These are phyloP conservation scores for Coemansia furcata DNA, from an alignment of 192 early-diverging fungal genomes.

Conservation along the genomic window DNA sequence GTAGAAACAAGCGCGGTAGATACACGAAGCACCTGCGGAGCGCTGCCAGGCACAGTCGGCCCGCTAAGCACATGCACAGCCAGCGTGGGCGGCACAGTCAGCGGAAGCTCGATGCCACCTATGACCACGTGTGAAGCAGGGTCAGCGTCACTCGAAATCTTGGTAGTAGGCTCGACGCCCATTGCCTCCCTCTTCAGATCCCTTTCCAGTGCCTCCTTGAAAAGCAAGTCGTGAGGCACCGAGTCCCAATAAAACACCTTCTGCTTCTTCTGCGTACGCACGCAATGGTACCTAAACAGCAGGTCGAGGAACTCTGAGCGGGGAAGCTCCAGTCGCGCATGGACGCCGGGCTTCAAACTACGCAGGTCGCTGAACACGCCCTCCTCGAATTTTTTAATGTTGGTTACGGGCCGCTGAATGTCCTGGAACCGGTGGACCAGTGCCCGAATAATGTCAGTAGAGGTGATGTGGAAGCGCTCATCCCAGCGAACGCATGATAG, in stretches of 20 bases:
- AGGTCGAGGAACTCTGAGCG: slow-evolving; percentile 92
- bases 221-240: slow-evolving; percentile 91
- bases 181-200: slow-evolving; percentile 92
- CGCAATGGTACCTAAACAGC: slow-evolving; percentile 93
- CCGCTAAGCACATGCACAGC: slow-evolving; percentile 28
- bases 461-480: slow-evolving; percentile 90
- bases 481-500: slow-evolving; percentile 95
- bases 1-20: slow-evolving; percentile 17
- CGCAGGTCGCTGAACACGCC: slow-evolving; percentile 95
- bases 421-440: slow-evolving; percentile 89
- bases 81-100: slow-evolving; percentile 51
- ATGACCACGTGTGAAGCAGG: slow-evolving; percentile 41
- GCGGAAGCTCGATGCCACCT: slow-evolving; percentile 46
- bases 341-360: slow-evolving; percentile 92
- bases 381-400: slow-evolving; percentile 97
- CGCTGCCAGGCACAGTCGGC: background rate
- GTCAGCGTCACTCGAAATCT: slow-evolving; percentile 25
- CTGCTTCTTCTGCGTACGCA: slow-evolving; percentile 98
- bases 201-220: slow-evolving; percentile 93
- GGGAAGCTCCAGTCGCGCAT: slow-evolving; percentile 89
- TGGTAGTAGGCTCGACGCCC: slow-evolving; percentile 80
- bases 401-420: slow-evolving; percentile 81
- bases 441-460: slow-evolving; percentile 92
- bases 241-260: slow-evolving; percentile 99
- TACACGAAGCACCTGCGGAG: slow-evolving; percentile 9